Evolutionary conservation across 495 filamentous ascomycete species (phyloP).

Genomic region (Tuber microsphaerosporum): DNA sequence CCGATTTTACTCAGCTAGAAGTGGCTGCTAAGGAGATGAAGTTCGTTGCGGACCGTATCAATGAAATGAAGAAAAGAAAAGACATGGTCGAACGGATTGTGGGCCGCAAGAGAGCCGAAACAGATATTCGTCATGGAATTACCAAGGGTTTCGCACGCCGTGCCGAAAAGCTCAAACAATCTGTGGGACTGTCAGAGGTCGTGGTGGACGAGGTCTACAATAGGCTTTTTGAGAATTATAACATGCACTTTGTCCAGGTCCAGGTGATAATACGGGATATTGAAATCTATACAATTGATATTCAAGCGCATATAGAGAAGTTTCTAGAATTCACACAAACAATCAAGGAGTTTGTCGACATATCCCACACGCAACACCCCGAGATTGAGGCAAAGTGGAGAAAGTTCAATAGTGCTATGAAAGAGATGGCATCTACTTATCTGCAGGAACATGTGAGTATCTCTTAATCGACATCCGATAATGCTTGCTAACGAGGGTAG

Average conservation of each 20-base stretch:
- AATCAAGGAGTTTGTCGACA: constrained; percentile 50
- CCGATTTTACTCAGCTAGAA: constrained; percentile 63
- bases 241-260: constrained; percentile 68
- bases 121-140: constrained; percentile 72
- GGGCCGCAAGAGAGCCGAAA: constrained; percentile 78
- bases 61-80: constrained; percentile 83
- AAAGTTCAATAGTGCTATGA: constrained; percentile 69
- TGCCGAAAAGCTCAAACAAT: constrained; percentile 67
- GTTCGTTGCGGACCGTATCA: constrained; percentile 71
- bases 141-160: constrained; percentile 80
- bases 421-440: constrained; percentile 68
- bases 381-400: constrained; percentile 90
- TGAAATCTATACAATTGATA: constrained; percentile 71
- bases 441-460: constrained; percentile 77
- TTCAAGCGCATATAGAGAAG: constrained; percentile 61
- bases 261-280: constrained; percentile 87
- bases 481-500: constrained; percentile 45
- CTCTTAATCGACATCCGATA: neutral
- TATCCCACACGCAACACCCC: constrained; percentile 55
- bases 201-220: constrained; percentile 75
- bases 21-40: constrained; percentile 58
- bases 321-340: constrained; percentile 47
- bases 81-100: constrained; percentile 84
- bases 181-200: constrained; percentile 58
- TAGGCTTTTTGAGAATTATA: constrained; percentile 58